Conservation (phyloP, 305 asterid genomes). For the Fraxinus nigra region DNA sequence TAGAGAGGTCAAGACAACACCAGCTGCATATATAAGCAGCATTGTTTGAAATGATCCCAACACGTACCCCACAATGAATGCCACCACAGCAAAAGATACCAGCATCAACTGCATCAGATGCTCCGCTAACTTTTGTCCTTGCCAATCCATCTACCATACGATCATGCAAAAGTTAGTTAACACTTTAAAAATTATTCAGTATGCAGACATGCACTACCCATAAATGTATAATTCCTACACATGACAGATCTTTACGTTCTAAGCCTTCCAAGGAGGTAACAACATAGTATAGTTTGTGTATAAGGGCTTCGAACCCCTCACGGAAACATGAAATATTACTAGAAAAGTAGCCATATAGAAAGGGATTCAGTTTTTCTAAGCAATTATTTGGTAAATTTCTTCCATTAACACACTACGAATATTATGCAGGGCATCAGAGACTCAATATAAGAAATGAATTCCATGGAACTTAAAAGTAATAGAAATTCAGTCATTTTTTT, state of each 20-base stretch:
- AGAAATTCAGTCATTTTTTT: background rate
- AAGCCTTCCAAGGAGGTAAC: background rate
- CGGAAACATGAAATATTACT: background rate
- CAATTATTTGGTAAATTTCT: background rate
- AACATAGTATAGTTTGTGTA: background rate
- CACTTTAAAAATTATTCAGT: background rate
- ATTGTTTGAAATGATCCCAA: constrained; percentile 73
- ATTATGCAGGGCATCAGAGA: background rate
- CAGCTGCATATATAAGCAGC: constrained; percentile 67
- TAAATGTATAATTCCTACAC: background rate
- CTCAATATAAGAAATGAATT: background rate
- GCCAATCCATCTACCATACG: constrained; percentile 85
- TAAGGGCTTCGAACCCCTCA: background rate
- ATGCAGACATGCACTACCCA: background rate
- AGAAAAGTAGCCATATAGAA: background rate
- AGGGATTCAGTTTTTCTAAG: background rate
- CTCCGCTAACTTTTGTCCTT: constrained; percentile 90
- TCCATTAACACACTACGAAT: background rate
- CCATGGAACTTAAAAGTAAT: background rate
- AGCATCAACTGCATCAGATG: constrained; percentile 85
- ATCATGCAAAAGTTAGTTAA: constrained; percentile 9
- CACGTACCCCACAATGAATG: constrained; percentile 57
- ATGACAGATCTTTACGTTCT: background rate
- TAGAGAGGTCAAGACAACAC: constrained; percentile 70
- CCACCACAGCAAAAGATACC: constrained; percentile 61